Percentiles rank a stretch among this genome's conserved stretches.
Evolutionary conservation across 441 rosid genomes (phyloP).

Genomic region (Gossypium gossypioides): DNA sequence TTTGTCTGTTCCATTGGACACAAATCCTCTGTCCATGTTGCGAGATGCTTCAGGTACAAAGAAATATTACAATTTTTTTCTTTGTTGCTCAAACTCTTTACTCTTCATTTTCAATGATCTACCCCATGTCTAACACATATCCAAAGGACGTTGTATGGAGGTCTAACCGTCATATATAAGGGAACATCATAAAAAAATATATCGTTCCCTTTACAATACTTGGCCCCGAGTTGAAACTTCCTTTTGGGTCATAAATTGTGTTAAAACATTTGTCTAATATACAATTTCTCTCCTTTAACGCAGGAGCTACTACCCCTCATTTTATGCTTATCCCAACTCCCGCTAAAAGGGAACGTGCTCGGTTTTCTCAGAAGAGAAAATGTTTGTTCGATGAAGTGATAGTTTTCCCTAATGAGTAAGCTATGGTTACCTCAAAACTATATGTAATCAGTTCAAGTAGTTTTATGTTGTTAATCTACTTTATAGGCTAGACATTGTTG

Average conservation of each 20-base stretch:
- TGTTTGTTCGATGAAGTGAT: slow-evolving; percentile 50
- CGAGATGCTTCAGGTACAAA: slow-evolving; percentile 35
- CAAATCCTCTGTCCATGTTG: slow-evolving; percentile 30
- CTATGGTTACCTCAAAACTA: slow-evolving; percentile 2
- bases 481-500: background rate
- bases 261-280: background rate
- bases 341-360: slow-evolving; percentile 42
- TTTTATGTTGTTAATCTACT: background rate
- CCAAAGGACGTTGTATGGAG: background rate
- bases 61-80: background rate
- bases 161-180: background rate
- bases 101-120: background rate
- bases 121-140: background rate
- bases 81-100: background rate
- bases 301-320: slow-evolving; percentile 40
- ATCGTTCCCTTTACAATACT: no score
- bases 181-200: background rate
- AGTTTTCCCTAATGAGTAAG: slow-evolving; percentile 62
- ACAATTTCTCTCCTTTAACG: slow-evolving; percentile 2
- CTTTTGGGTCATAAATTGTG: background rate
- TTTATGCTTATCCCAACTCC: slow-evolving; percentile 50
- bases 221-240: background rate
- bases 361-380: slow-evolving; percentile 42
- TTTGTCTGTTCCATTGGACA: slow-evolving; percentile 24
- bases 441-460: background rate